A percentile compares a stretch with the other conserved stretches of the same genome.
Evolutionary conservation across 2,329 filamentous ascomycete genomes (phyloP).

Genomic region (Teratosphaeria viscida): DNA sequence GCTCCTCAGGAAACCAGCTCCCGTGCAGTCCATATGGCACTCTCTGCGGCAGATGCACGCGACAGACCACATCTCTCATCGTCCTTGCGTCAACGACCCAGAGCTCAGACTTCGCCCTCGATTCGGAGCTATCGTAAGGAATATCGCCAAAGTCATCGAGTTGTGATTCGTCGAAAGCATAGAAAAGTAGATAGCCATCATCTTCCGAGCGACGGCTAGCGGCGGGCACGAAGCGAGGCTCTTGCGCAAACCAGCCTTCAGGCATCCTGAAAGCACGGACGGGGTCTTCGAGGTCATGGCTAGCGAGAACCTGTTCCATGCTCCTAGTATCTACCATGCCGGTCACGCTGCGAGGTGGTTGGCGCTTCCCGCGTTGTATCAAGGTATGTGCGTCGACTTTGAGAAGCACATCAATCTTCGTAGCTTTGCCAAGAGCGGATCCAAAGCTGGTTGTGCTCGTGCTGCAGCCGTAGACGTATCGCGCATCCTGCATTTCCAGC

Average conservation of each 20-base stretch:
- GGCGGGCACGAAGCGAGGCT: conserved; percentile 52
- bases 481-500: conserved; percentile 46
- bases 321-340: conserved; percentile 53
- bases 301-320: conserved; percentile 42
- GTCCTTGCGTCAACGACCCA: conserved; percentile 57
- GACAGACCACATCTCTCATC: conserved; percentile 52
- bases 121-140: conserved; percentile 28
- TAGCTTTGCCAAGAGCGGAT: conserved; percentile 51
- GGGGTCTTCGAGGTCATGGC: conserved; percentile 30
- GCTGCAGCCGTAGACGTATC: conserved; percentile 59
- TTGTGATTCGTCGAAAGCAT: conserved; percentile 55
- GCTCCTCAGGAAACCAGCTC: conserved; percentile 47
- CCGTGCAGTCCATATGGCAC: conserved; percentile 62
- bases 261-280: conserved; percentile 55
- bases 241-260: conserved; percentile 52
- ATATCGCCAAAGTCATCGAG: conserved; percentile 28
- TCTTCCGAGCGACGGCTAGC: conserved; percentile 41
- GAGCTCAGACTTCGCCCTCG: conserved; percentile 45
- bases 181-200: conserved; percentile 57
- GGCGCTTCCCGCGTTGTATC: conserved; percentile 41
- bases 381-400: conserved; percentile 49
- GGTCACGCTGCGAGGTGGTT: conserved; percentile 33
- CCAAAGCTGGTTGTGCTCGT: conserved; percentile 48
- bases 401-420: conserved; percentile 55
- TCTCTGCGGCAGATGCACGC: conserved; percentile 51